Percentiles rank a stretch among this genome's conserved stretches.
Conservation (phyloP, 495 filamentous ascomycete genomes). For the Corynascus novoguineensis region DNA sequence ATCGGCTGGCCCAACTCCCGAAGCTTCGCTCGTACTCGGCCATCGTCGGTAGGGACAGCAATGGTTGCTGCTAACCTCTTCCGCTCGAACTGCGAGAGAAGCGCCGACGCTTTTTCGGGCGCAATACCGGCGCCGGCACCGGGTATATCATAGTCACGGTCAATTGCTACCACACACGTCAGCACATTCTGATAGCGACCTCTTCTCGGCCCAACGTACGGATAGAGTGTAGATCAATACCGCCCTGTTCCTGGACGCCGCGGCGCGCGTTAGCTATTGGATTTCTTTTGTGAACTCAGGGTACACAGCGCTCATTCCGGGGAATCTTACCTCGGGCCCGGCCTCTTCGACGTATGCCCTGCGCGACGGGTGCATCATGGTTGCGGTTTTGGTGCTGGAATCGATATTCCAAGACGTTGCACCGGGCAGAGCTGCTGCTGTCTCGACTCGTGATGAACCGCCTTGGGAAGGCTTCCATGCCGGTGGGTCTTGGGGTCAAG, state of each 20-base stretch:
- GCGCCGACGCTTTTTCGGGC: constrained; percentile 81
- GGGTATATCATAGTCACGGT: constrained; percentile 81
- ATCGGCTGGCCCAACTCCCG: constrained; percentile 86
- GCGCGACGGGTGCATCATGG: constrained; percentile 80
- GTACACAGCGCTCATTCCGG: constrained; percentile 6
- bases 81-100: constrained; percentile 83
- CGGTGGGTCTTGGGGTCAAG: not conserved
- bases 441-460: not conserved
- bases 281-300: constrained; percentile 28
- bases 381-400: constrained; percentile 15
- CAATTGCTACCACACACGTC: constrained; percentile 53
- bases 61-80: constrained; percentile 84
- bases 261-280: constrained; percentile 27
- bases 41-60: constrained; percentile 94
- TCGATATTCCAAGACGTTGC: not conserved
- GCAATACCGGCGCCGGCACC: constrained; percentile 66
- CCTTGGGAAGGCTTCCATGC: not conserved
- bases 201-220: constrained; percentile 55
- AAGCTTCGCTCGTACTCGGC: constrained; percentile 69
- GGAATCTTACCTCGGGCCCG: constrained; percentile 58
- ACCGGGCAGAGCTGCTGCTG: not conserved
- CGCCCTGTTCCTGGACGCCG: constrained; percentile 52
- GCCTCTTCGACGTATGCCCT: constrained; percentile 95
- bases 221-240: constrained; percentile 71
- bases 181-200: not conserved